Conservation (phyloP, 2,329 filamentous ascomycete species). For the Aspergillus vadensis region DNA sequence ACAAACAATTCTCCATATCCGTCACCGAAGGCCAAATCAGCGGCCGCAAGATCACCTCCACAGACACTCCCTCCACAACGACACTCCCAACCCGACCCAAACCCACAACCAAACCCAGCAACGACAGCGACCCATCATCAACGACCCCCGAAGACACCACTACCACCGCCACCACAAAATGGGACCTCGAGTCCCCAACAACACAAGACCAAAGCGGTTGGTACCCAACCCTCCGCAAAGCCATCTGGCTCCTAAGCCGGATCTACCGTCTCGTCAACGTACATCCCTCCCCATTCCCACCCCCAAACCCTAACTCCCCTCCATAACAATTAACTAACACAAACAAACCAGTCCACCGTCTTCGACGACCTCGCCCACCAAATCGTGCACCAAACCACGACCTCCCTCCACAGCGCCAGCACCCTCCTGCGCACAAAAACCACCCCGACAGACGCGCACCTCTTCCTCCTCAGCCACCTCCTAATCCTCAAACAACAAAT, state of each 20-base stretch:
- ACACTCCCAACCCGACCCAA: constrained; percentile 47
- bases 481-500: constrained; percentile 95
- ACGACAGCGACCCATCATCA: constrained; percentile 50
- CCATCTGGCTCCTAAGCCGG: constrained; percentile 68
- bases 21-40: constrained; percentile 52
- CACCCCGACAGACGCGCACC: constrained; percentile 71
- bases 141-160: constrained; percentile 31
- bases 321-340: constrained; percentile 18
- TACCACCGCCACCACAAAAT: constrained; percentile 32
- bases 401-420: constrained; percentile 77
- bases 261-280: constrained; percentile 72
- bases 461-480: constrained; percentile 94
- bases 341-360: constrained; percentile 57
- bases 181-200: constrained; percentile 58
- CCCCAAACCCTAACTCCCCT: not conserved
- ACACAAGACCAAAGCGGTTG: constrained; percentile 57
- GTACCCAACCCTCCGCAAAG: constrained; percentile 68
- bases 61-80: constrained; percentile 22
- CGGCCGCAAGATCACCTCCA: constrained; percentile 54
- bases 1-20: constrained; percentile 46
- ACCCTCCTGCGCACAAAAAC: constrained; percentile 66
- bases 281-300: constrained; percentile 14
- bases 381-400: constrained; percentile 87
- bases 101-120: constrained; percentile 51
- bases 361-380: constrained; percentile 74